A percentile compares a stretch with the other conserved stretches of the same genome.
Evolutionary conservation across 1,139 yeast species (phyloP).

Genomic region (Yamadazyma diospyri): DNA sequence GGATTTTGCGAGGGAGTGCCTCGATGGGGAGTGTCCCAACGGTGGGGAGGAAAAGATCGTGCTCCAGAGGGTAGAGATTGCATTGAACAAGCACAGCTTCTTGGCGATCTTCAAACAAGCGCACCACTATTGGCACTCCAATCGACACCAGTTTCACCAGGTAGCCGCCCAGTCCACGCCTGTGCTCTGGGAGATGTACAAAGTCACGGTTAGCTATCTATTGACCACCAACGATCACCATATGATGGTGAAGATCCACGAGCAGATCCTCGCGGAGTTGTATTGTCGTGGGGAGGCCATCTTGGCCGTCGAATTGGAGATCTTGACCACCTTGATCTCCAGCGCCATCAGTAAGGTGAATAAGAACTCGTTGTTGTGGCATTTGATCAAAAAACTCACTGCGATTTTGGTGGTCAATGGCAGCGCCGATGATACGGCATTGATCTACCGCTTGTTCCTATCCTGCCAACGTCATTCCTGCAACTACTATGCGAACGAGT

Average conservation of each 20-base stretch:
- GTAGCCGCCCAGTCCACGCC: not conserved
- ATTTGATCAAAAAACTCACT: conserved; percentile 28
- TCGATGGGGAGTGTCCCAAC: not conserved
- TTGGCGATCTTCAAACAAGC: conserved; percentile 31
- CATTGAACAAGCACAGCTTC: conserved; percentile 30
- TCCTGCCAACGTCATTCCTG: conserved; percentile 38
- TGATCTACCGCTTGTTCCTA: conserved; percentile 19
- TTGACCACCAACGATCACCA: conserved; percentile 43
- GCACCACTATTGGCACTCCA: conserved; percentile 30
- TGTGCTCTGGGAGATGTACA: conserved; percentile 12
- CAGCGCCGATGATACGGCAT: conserved; percentile 12
- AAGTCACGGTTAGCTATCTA: conserved; percentile 33
- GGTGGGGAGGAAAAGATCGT: conserved; percentile 12
- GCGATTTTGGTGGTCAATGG: conserved; percentile 16
- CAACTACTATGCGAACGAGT: conserved; percentile 39
- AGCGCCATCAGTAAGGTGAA: conserved; percentile 37
- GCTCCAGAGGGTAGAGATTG: conserved; percentile 30
- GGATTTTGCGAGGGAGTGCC: not conserved
- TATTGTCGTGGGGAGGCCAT: conserved; percentile 11
- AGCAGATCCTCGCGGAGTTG: conserved; percentile 20
- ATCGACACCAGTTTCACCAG: conserved; percentile 1
- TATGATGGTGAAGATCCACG: conserved; percentile 30
- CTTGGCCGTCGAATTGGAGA: conserved; percentile 24
- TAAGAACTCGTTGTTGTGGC: conserved; percentile 44
- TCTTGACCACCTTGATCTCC: conserved; percentile 28